Base-by-base conservation (phyloP, 768 basidiomycete genomes). In the Cystofilobasidium macerans region DNA sequence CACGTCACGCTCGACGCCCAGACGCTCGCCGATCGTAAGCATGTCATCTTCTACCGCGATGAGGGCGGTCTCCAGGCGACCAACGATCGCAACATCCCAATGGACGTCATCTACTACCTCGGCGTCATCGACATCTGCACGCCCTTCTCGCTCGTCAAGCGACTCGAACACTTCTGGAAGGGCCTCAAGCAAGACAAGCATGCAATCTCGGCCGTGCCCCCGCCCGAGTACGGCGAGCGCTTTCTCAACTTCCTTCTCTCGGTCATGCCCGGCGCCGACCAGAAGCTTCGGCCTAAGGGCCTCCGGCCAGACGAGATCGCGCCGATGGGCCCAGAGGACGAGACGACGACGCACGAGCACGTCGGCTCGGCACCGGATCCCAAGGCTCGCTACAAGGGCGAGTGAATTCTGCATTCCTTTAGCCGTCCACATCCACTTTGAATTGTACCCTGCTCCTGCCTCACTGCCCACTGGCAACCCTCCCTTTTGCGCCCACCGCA, bases 51-150 rank as follows among this genome's bases (percentile, higher is more conserved):
- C 76, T 98, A 95, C 73, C 89, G 93, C 71, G 93, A 99, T 73
- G 95, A 98, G 71, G 92, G 92, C 16, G 95, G 95, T 0, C 74
- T 94, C 48, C 82, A 86, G 36, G 89, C 92, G 40, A 95, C 94
- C n/a, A 84, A 93, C 75, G 93, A 97, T 71, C 76, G 76, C 12
- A 94, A 98, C 74, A 79, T 82, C n/a, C 76, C 80, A 2, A 76
- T 86, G 77, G 85, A 86, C 70, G 83, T 83, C 54, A 86, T 97
- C 62, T 95, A 94, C 76, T 97, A 97, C 75, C 79, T 97, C 12
- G 94, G 95, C 28, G 82, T 99, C 62, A 99, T 99, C 73, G 95
- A 99, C 76, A 98, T 97, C 69, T 78, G 93, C 67, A 98, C 95
- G 30, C 94, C 94, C 2, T 99, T 89, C 75, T 83, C 80, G 24